Evolutionary conservation across 2,329 filamentous ascomycete species (phyloP).

Genomic region (Venturia carpophila): DNA sequence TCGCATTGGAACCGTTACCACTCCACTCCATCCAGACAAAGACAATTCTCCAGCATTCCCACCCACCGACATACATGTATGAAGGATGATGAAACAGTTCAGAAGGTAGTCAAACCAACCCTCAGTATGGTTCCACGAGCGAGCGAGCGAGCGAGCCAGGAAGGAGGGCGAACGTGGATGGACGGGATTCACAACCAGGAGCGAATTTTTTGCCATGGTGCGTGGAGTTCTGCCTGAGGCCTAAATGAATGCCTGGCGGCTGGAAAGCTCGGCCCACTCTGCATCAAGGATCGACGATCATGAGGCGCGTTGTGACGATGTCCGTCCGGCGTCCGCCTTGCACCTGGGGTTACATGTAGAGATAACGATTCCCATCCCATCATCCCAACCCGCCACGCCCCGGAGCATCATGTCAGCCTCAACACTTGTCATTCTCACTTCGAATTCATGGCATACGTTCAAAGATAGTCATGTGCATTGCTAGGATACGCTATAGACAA

Average conservation of each 20-base stretch:
- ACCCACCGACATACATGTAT: no score
- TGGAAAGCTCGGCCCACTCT: neutral
- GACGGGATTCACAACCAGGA: no score
- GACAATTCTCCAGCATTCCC: no score
- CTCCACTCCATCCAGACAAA: no score
- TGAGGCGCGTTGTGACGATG: neutral
- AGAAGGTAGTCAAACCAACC: no score
- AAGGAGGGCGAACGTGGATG: no score
- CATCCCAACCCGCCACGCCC: neutral
- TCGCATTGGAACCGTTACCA: no score
- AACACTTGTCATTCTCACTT: neutral
- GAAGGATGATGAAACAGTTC: no score
- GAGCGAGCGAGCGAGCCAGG: no score
- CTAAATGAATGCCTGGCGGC: neutral
- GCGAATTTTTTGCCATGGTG: conserved; percentile 6
- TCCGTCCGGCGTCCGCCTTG: neutral
- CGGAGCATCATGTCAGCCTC: neutral
- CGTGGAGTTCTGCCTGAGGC: neutral
- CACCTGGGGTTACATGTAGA: no score
- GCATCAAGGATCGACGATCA: neutral
- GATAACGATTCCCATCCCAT: neutral
- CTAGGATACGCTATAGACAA: neutral
- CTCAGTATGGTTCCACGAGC: no score
- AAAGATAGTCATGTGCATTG: neutral
- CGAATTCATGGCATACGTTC: neutral